Evolutionary conservation across 305 asterid species (phyloP).

Genomic region (Salvia sclarea): DNA sequence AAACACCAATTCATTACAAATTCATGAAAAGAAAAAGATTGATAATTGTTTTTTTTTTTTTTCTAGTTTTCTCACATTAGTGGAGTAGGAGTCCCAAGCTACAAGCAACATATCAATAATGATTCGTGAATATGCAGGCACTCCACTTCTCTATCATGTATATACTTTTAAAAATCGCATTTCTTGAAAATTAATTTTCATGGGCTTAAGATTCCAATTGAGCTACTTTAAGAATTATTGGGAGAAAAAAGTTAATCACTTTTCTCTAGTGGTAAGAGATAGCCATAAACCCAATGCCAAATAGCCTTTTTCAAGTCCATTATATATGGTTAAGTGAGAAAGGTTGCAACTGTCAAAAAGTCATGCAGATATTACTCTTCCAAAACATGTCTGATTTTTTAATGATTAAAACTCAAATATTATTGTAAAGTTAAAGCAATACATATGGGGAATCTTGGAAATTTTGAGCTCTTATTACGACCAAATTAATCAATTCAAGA

Average conservation of each 20-base stretch:
- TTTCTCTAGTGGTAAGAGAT: slow-evolving; percentile 40
- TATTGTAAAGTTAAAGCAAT: slow-evolving; percentile 35
- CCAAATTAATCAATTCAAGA: background rate
- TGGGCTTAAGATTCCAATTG: slow-evolving; percentile 28
- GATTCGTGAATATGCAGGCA: slow-evolving; percentile 60
- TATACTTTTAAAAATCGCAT: slow-evolving; percentile 35
- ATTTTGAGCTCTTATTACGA: slow-evolving; percentile 23
- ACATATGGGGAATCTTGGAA: slow-evolving; percentile 56
- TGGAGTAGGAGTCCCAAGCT: background rate
- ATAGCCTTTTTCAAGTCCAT: slow-evolving; percentile 37
- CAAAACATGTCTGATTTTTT: slow-evolving; percentile 7
- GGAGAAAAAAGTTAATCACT: slow-evolving; percentile 44
- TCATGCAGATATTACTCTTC: slow-evolving; percentile 8
- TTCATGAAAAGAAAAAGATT: background rate
- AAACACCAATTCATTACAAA: background rate
- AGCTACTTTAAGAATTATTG: slow-evolving; percentile 55
- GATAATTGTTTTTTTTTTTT: too few relatives aligned
- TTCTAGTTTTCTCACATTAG: background rate
- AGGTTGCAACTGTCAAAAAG: slow-evolving; percentile 30
- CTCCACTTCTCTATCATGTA: slow-evolving; percentile 36
- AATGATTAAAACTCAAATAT: slow-evolving; percentile 34
- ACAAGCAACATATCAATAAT: slow-evolving; percentile 32
- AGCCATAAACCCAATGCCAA: slow-evolving; percentile 31
- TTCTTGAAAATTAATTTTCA: slow-evolving; percentile 35
- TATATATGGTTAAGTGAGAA: slow-evolving; percentile 39